Base-by-base conservation (phyloP, 2,329 filamentous ascomycete species). In the Cryphonectria parasitica region DNA sequence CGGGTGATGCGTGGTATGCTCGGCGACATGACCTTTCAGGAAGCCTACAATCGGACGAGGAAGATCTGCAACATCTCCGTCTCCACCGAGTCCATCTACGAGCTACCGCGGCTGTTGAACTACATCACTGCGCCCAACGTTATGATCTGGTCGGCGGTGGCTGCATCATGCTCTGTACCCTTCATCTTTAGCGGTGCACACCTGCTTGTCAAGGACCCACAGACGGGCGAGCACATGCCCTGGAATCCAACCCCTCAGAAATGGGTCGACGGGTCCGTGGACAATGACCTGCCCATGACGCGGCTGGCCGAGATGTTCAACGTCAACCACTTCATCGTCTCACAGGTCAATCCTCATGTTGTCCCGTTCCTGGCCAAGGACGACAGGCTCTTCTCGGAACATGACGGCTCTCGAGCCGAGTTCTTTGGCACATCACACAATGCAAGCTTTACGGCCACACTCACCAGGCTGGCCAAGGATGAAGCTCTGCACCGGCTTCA, bases 301-400 rank as follows among this genome's bases (percentile, higher is more conserved):
- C 89, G 93, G 1, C 85, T 98, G 22, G 90, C 94, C 0, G 94
- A 97, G 77, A 95, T 98, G 92, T 97, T 98, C 84, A 97, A 98
- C 77, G 95, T 98, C 78, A 98, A 98, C 77, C 95, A 98, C 78
- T 98, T 98, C 78, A 98, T 98, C 75, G 95, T 98, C 25, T 97
- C 94, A 0, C 95, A 98, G 79, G 94, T 98, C 66, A 98, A 98
- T 76, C 95, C 95, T 0, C 95, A 98, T 76, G 93, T 98, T 11
- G 89, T 97, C 0, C 93, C 94, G 0, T 97, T 98, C 76, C 83
- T 98, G 22, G 85, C 88, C 22, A 92, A 90, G 74, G 92, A 97
- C 70, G 92, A 94, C 72, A 85, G 87, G 36, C 79, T 87, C 0
- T 80, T 81, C 8, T 82, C 84, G 6, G 76, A 78, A 6, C 76